phyloP scores from a whole-genome alignment of 2,329 filamentous ascomycete genomes.

The Aspergillus glaucus region DNA sequence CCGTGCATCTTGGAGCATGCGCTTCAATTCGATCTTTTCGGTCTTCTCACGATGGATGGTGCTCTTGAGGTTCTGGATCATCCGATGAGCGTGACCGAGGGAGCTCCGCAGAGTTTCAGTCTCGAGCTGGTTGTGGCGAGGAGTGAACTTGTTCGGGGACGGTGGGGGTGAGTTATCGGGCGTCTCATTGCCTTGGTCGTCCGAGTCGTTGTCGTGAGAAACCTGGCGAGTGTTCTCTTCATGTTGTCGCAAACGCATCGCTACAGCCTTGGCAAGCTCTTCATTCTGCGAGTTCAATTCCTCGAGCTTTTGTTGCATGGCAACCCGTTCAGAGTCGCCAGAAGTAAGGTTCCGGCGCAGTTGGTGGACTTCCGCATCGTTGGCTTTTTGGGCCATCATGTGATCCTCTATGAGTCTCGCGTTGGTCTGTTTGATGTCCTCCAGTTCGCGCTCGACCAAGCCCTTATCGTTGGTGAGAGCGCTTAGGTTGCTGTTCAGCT shows the following conservation, averaged over 20 bases:
- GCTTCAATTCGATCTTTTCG: constrained; percentile 91
- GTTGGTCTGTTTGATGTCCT: constrained; percentile 77
- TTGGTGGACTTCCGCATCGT: constrained; percentile 80
- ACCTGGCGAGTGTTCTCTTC: constrained; percentile 57
- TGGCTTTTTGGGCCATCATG: constrained; percentile 66
- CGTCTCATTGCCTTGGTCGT: constrained; percentile 62
- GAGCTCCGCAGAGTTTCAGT: constrained; percentile 93
- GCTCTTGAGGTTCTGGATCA: constrained; percentile 91
- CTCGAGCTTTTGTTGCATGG: constrained; percentile 77
- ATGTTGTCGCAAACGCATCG: constrained; percentile 62
- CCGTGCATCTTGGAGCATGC: constrained; percentile 88
- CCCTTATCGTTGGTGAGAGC: constrained; percentile 68
- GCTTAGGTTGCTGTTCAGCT: constrained; percentile 67
- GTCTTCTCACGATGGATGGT: constrained; percentile 98
- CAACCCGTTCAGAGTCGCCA: constrained; percentile 70
- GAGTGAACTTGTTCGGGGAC: constrained; percentile 86
- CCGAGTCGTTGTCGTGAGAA: constrained; percentile 59
- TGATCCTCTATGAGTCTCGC: constrained; percentile 78
- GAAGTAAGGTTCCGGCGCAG: constrained; percentile 73
- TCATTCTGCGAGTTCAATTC: constrained; percentile 85
- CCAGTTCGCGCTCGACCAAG: constrained; percentile 73
- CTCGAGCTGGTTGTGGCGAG: constrained; percentile 85
- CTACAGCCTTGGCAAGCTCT: constrained; percentile 78
- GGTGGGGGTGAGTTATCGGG: constrained; percentile 86
- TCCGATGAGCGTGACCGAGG: constrained; percentile 86